phyloP scores from a whole-genome alignment of 176 grass and related monocot genomes.

The Ensete glaucum region DNA sequence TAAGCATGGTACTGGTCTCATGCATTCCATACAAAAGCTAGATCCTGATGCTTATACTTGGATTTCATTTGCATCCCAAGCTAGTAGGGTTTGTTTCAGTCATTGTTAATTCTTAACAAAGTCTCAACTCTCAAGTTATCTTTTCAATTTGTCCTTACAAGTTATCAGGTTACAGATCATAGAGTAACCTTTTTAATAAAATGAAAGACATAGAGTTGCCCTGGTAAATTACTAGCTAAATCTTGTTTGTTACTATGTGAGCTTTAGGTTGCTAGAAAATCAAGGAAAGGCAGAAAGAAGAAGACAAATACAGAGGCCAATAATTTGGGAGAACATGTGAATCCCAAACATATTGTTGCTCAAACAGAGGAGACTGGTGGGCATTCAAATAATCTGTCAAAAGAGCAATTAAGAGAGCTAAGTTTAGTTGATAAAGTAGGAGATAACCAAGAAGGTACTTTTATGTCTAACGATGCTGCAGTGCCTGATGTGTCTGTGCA shows the following conservation, averaged over 20 bases:
- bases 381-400: constrained; percentile 12
- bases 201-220: background rate
- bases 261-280: constrained; percentile 77
- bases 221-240: background rate
- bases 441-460: constrained; percentile 17
- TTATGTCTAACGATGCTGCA: constrained; percentile 33
- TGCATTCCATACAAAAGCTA: background rate
- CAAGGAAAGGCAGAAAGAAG: constrained; percentile 68
- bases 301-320: constrained; percentile 25
- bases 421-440: constrained; percentile 18
- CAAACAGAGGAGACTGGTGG: constrained; percentile 26
- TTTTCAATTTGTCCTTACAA: too few relatives aligned
- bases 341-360: constrained; percentile 15
- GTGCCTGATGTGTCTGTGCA: constrained; percentile 24
- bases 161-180: too few relatives aligned
- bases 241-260: constrained; percentile 17
- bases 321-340: constrained; percentile 25
- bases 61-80: background rate
- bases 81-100: background rate
- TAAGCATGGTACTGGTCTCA: background rate
- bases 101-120: background rate
- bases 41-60: background rate
- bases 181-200: too few relatives aligned
- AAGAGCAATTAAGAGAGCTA: constrained; percentile 21
- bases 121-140: too few relatives aligned